phyloP scores from a whole-genome alignment of 2,329 filamentous ascomycete species.

The Colletotrichum godetiae region DNA sequence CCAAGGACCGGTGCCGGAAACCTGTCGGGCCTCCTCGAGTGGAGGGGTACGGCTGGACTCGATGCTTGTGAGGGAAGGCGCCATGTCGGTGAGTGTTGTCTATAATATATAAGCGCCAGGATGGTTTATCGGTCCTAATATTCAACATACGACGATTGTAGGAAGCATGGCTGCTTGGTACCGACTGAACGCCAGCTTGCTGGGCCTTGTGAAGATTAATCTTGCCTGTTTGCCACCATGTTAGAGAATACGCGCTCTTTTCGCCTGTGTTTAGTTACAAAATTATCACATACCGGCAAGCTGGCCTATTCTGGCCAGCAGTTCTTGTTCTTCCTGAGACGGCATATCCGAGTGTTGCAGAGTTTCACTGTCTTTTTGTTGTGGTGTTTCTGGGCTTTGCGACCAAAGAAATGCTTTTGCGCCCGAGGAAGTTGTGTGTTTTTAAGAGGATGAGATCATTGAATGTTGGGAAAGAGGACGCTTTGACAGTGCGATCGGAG shows the following conservation, averaged over 20 bases:
- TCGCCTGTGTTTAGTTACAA: constrained; percentile 33
- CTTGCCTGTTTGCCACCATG: constrained; percentile 64
- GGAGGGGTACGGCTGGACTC: constrained; percentile 48
- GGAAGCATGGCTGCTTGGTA: constrained; percentile 41
- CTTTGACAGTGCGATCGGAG: constrained; percentile 4
- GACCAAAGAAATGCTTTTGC: background rate
- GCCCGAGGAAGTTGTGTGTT: background rate
- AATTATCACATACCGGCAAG: constrained; percentile 55
- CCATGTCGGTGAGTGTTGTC: constrained; percentile 48
- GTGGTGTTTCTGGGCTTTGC: background rate
- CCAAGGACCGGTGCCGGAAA: constrained; percentile 63
- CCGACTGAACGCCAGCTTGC: constrained; percentile 54
- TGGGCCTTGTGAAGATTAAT: constrained; percentile 84
- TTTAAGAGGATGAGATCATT: constrained; percentile 6
- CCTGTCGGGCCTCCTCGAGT: constrained; percentile 13
- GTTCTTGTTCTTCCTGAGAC: constrained; percentile 60
- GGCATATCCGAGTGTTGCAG: background rate
- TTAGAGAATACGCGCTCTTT: constrained; percentile 1
- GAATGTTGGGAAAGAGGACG: constrained; percentile 7
- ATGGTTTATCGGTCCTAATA: background rate
- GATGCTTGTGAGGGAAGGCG: constrained; percentile 38
- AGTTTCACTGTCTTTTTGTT: background rate
- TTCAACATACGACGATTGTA: constrained; percentile 48
- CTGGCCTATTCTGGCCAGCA: constrained; percentile 65
- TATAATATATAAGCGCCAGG: constrained; percentile 34